phyloP scores from a whole-genome alignment of 345 rosid genomes.

The Syzygium jambos region DNA sequence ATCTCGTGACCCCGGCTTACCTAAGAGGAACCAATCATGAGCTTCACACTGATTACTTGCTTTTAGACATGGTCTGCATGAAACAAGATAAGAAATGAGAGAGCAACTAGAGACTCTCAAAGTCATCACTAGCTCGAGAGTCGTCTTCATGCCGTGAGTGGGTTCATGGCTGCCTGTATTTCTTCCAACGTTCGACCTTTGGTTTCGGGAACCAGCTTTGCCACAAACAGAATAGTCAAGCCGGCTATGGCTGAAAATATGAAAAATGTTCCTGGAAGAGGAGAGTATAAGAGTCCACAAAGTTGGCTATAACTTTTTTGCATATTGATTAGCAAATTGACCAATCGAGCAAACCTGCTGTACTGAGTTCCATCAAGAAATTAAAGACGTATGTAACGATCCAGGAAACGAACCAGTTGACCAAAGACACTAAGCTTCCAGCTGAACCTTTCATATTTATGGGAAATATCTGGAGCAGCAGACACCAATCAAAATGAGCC shows the following conservation, averaged over 20 bases:
- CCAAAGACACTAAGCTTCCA: conserved; percentile 72
- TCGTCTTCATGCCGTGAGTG: not conserved
- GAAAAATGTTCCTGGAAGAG: conserved; percentile 52
- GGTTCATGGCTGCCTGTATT: conserved; percentile 61
- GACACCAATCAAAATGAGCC: not conserved
- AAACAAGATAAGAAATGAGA: not conserved
- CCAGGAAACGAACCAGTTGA: conserved; percentile 82
- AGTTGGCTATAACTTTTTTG: not conserved
- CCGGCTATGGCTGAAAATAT: conserved; percentile 49
- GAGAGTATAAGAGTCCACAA: not conserved
- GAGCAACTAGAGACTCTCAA: not conserved
- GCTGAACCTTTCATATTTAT: conserved; percentile 79
- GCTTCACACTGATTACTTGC: not conserved
- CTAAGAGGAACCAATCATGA: not conserved
- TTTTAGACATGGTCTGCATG: not conserved
- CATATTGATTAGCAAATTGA: not conserved
- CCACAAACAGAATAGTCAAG: conserved; percentile 50
- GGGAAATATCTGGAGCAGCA: conserved; percentile 52
- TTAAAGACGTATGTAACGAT: conserved; percentile 56
- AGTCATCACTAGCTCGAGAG: not conserved
- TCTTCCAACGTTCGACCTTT: conserved; percentile 71
- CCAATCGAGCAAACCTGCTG: conserved; percentile 13
- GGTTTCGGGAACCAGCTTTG: conserved; percentile 73
- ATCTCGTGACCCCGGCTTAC: not conserved
- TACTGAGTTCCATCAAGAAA: conserved; percentile 45